Conservation (phyloP, 2,329 filamentous ascomycete species). For the Trichophyton mentagrophytes region DNA sequence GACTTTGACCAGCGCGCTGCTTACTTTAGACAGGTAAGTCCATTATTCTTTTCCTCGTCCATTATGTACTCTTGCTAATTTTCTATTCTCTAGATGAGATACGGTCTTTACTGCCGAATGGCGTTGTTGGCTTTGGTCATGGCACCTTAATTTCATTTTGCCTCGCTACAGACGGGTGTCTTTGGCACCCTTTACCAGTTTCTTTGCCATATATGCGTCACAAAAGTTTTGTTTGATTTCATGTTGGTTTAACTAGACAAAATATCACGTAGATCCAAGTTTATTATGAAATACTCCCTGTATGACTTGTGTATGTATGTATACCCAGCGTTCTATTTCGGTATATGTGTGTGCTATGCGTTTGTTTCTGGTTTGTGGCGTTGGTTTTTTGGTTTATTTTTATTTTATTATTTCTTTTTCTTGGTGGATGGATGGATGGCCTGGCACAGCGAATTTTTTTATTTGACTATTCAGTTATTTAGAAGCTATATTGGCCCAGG, state of each 20-base stretch:
- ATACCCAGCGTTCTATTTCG: not conserved
- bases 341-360: not conserved
- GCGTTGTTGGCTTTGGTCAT: conserved; percentile 88
- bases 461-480: not conserved
- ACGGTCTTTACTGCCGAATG: conserved; percentile 97
- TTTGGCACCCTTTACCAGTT: not conserved
- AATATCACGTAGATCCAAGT: not conserved
- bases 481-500: not conserved
- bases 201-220: not conserved
- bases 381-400: not conserved
- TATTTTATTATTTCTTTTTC: not conserved
- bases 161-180: not conserved
- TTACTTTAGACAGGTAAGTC: conserved; percentile 95
- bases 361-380: not conserved
- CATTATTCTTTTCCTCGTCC: not conserved
- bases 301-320: conserved; percentile 1
- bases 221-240: conserved; percentile 2
- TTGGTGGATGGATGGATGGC: not conserved
- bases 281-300: not conserved
- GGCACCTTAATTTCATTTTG: conserved; percentile 35
- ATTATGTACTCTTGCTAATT: not conserved
- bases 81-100: conserved; percentile 60
- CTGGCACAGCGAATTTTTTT: too few relatives aligned
- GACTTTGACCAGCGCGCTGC: conserved; percentile 94
- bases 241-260: conserved; percentile 2